These are phyloP conservation scores for Psidium friedrichsthalianum DNA, from an alignment of 345 rosid genomes.

Conservation along the genomic window DNA sequence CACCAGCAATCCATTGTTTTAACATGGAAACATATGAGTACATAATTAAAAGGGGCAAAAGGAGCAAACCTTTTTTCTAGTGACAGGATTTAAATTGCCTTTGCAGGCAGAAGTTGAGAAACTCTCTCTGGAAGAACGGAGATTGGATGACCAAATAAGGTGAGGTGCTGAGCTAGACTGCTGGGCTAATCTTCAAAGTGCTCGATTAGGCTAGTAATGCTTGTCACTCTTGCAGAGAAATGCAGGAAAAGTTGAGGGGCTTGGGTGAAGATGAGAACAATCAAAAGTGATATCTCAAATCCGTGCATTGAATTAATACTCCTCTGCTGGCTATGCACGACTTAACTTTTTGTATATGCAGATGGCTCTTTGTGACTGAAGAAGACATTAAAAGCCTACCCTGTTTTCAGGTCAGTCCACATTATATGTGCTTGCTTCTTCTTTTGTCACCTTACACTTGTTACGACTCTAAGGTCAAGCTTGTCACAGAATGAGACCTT, in stretches of 20 bases:
- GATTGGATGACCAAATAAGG: constrained; percentile 81
- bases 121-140: constrained; percentile 55
- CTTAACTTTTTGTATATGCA: constrained; percentile 17
- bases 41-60: neutral
- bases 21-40: neutral
- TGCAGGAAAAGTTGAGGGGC: constrained; percentile 63
- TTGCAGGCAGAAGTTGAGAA: constrained; percentile 73
- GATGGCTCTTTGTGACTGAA: constrained; percentile 90
- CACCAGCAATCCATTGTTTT: neutral
- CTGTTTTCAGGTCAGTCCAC: constrained; percentile 51
- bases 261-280: constrained; percentile 77
- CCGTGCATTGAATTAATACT: neutral
- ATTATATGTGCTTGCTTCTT: neutral
- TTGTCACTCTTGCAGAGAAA: constrained; percentile 46
- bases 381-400: constrained; percentile 82
- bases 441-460: constrained; percentile 3
- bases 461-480: neutral
- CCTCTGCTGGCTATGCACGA: neutral
- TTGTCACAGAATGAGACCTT: constrained; percentile 78
- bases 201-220: constrained; percentile 7
- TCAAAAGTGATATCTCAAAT: constrained; percentile 38
- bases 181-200: neutral
- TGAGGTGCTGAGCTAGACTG: constrained; percentile 16
- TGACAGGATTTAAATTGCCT: neutral
- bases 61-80: neutral